A percentile compares a stretch with the other conserved stretches of the same genome.
Conservation (phyloP, 192 early-diverging fungal genomes). For the Backusella westeae region DNA sequence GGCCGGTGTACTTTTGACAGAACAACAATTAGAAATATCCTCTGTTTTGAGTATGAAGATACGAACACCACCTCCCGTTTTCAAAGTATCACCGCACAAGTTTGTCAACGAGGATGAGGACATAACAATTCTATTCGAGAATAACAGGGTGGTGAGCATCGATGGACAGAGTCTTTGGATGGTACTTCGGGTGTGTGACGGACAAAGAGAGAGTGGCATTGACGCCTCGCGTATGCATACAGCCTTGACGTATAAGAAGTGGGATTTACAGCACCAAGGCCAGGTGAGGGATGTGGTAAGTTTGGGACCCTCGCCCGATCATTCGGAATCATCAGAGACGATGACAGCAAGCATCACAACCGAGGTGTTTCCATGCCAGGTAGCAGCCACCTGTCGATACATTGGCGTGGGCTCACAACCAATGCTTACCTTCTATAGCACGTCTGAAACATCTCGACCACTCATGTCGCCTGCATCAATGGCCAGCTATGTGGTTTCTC, state of each 20-base stretch:
- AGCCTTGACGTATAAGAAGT: conserved; percentile 53
- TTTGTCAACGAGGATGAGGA: conserved; percentile 46
- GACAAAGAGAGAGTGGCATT: conserved; percentile 28
- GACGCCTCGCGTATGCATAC: conserved; percentile 29
- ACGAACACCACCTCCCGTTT: conserved; percentile 33
- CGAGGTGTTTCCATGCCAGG: not conserved
- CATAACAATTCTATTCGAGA: conserved; percentile 50
- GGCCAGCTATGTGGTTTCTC: conserved; percentile 47
- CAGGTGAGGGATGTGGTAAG: conserved; percentile 45
- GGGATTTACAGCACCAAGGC: conserved; percentile 47
- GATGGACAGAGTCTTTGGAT: conserved; percentile 57
- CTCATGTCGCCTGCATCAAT: conserved; percentile 50
- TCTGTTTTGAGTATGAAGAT: conserved; percentile 48
- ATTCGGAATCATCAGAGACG: not conserved
- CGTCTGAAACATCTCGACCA: conserved; percentile 44
- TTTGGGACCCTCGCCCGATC: conserved; percentile 29
- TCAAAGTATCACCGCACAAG: conserved; percentile 22
- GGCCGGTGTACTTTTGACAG: conserved; percentile 44
- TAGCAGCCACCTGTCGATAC: conserved; percentile 42
- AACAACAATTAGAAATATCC: conserved; percentile 48
- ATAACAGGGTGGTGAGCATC: conserved; percentile 51
- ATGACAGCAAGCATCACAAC: not conserved
- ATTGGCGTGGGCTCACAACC: conserved; percentile 56
- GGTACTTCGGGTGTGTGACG: conserved; percentile 47
- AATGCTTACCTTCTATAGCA: conserved; percentile 55